A percentile compares a stretch with the other conserved stretches of the same genome.
Evolutionary conservation across 2,329 filamentous ascomycete genomes (phyloP).

Genomic region (Aureobasidium melanogenum): DNA sequence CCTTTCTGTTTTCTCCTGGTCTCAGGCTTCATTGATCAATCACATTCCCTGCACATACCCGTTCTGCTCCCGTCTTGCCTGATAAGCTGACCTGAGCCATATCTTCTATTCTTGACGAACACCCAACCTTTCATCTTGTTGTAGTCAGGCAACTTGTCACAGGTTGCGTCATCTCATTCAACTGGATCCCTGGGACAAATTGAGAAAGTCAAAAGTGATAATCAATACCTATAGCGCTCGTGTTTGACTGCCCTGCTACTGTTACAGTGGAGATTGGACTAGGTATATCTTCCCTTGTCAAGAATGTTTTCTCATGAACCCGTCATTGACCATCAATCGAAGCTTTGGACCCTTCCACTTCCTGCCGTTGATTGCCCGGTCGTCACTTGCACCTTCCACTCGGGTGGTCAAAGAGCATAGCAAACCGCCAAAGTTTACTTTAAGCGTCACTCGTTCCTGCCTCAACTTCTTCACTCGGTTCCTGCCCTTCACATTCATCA

Average conservation of each 20-base stretch:
- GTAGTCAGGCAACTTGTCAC: not conserved
- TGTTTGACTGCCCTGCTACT: not conserved
- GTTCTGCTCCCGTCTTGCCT: not conserved
- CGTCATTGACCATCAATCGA: not conserved
- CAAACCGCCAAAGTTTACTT: not conserved
- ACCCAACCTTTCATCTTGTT: not conserved
- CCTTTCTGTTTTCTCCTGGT: not conserved
- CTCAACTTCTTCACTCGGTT: constrained; percentile 1
- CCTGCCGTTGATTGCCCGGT: not conserved
- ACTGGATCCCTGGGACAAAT: not conserved
- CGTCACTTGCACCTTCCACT: not conserved
- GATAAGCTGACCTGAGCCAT: constrained; percentile 8
- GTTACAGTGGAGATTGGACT: not conserved
- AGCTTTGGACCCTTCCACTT: not conserved
- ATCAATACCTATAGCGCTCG: not conserved
- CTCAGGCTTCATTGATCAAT: not conserved
- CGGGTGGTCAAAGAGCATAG: not conserved
- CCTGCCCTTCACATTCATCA: not conserved
- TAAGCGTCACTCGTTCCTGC: not conserved
- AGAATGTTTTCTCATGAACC: not conserved
- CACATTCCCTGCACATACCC: not conserved
- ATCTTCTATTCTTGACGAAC: not conserved
- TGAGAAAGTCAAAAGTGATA: not conserved
- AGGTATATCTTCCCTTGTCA: not conserved
- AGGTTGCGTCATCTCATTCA: not conserved